These are phyloP conservation scores for Fusarium camptoceras DNA, from an alignment of 2,329 filamentous ascomycete species.

Conservation along the genomic window DNA sequence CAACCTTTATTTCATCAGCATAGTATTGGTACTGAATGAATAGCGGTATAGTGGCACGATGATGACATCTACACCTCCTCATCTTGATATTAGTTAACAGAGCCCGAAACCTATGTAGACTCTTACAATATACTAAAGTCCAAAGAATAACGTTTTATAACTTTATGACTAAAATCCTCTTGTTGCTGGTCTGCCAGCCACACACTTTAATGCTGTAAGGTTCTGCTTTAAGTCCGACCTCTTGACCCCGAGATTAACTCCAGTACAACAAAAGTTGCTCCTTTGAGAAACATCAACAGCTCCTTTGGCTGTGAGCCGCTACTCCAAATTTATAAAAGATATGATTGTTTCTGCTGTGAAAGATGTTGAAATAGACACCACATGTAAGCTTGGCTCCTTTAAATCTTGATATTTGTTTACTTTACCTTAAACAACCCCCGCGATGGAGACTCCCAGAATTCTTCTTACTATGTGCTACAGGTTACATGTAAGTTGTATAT, in stretches of 20 bases:
- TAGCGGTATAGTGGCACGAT: neutral
- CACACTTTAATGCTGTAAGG: neutral
- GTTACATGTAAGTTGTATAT: neutral
- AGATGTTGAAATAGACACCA: neutral
- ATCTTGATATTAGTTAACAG: neutral
- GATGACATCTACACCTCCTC: neutral
- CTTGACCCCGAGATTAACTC: constrained; percentile 4
- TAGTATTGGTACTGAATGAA: neutral
- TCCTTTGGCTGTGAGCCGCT: neutral
- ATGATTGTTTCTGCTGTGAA: fast-evolving
- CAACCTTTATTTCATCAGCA: neutral
- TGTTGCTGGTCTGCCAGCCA: neutral
- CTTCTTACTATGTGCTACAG: constrained; percentile 17
- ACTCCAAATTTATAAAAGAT: neutral
- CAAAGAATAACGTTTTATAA: neutral
- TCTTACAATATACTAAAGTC: too few species aligned
- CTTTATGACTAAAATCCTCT: neutral
- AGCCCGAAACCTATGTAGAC: neutral
- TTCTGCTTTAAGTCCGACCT: constrained; percentile 4
- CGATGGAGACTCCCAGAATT: neutral
- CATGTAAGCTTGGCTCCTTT: neutral
- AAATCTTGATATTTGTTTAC: fast-evolving
- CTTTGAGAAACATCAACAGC: neutral
- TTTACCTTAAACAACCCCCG: neutral
- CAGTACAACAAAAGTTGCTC: neutral